Conservation (phyloP, 441 rosid genomes). For the Jatropha multifida region DNA sequence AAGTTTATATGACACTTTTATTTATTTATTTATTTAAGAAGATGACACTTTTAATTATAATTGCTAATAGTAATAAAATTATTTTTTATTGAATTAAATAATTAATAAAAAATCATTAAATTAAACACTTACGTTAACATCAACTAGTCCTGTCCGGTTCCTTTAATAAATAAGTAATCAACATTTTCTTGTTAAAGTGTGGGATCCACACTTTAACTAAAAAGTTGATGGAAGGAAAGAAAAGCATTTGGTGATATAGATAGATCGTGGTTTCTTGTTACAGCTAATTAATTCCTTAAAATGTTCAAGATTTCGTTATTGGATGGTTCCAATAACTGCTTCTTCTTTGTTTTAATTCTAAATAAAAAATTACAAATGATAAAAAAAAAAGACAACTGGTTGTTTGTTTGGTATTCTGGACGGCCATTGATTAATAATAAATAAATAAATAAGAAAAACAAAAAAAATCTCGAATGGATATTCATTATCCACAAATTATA, state of each 20-base stretch:
- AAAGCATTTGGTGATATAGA: conserved; percentile 10
- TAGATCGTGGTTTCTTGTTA: background rate
- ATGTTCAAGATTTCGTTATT: background rate
- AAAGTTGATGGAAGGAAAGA: background rate
- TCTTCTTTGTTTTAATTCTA: background rate
- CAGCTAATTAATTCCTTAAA: conserved; percentile 7
- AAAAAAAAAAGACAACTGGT: background rate
- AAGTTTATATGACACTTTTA: too few relatives aligned
- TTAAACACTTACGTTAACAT: background rate
- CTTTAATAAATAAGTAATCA: background rate
- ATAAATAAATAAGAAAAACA: background rate
- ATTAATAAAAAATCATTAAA: background rate
- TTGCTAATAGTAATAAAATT: too few relatives aligned
- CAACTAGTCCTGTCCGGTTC: background rate
- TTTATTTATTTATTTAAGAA: too few relatives aligned
- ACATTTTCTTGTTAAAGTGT: background rate
- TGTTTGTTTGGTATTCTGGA: background rate
- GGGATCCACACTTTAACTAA: conserved; percentile 17
- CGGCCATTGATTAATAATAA: conserved; percentile 6
- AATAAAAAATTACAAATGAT: background rate
- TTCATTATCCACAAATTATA: background rate
- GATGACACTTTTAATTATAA: too few relatives aligned
- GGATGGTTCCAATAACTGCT: background rate
- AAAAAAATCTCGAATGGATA: background rate
- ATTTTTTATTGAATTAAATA: background rate